Base-by-base conservation (phyloP, 176 grass and related monocot genomes). In the Rhynchospora breviuscula region DNA sequence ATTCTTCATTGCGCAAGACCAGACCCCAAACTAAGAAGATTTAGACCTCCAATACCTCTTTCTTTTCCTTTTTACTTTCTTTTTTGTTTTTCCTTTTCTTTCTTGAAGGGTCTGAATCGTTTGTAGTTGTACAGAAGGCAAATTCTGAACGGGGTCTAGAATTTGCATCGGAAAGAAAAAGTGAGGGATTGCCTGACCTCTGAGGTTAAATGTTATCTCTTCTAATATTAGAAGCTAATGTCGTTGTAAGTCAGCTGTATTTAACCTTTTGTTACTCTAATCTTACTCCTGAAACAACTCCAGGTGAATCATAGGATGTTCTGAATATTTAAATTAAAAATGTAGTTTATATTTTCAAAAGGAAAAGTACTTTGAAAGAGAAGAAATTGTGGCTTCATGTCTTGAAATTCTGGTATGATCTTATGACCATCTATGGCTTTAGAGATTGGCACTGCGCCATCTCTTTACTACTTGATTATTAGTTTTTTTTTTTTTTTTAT, bases 121-220 rank as follows among this genome's bases (percentile, higher is more conserved):
- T 63, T 67, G 77, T 63, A 62, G 77, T 91, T 93, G 94, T 93
- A 84, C 72, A 87, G 80, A 85, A 88, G 73, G 81, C 2, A 85
- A 88, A 86, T 67, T 90, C 85, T 46, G 60, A 66, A 82, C 29
- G 80, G 49, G 45, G 74, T 72, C 69, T 84, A 85, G 65, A 88
- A 77, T 89, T 85, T 85, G 85, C 81, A 88, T 73, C 85, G 80
- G 85, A 63, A 83, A 88, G 84, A 74, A 31, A 40, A 31, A 46
- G 67, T 13, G 21, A 75, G 49, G 31, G 73, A 78, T 71, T 57
- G 49, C 51, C 73, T 57, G 49, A 57, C 23, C 51, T 26, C 14
- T 78, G 48, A 77, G 49, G 73, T 54, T 77, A 54, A 77, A 56
- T 78, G 43, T 54, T 53, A 62, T 78, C 63, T 78, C 78, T 60